phyloP scores from a whole-genome alignment of 2,329 filamentous ascomycete genomes.

The Aspergillus chevalieri region DNA sequence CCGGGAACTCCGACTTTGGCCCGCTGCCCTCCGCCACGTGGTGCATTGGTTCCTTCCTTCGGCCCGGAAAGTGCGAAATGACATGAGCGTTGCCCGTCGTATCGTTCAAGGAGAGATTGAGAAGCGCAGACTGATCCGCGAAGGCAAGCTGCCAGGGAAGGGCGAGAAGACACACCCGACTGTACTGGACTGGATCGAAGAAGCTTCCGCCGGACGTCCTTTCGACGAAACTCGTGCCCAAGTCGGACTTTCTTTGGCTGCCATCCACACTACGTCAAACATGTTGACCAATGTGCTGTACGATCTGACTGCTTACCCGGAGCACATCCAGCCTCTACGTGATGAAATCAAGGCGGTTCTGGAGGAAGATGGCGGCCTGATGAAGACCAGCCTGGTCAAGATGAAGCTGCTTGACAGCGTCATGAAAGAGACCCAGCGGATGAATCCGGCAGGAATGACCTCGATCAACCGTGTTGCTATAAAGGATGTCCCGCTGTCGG shows the following conservation, averaged over 20 bases:
- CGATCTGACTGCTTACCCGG: slow-evolving; percentile 47
- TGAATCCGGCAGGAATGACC: slow-evolving; percentile 20
- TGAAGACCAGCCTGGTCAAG: slow-evolving; percentile 27
- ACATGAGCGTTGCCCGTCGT: slow-evolving; percentile 31
- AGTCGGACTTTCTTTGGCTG: slow-evolving; percentile 24
- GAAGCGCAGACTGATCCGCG: slow-evolving; percentile 14
- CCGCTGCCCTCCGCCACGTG: slow-evolving; percentile 35
- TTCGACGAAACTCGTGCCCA: slow-evolving; percentile 16
- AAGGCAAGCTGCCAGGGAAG: slow-evolving; percentile 14
- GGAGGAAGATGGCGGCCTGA: slow-evolving; percentile 33
- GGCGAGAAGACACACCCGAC: slow-evolving; percentile 14
- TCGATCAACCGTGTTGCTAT: slow-evolving; percentile 20
- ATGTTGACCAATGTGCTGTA: slow-evolving; percentile 46
- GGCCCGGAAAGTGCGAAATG: slow-evolving; percentile 32
- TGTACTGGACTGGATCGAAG: slow-evolving; percentile 24
- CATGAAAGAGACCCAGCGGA: slow-evolving; percentile 29
- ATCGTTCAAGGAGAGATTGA: slow-evolving; percentile 28
- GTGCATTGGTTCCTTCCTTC: slow-evolving; percentile 42
- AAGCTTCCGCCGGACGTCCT: slow-evolving; percentile 9
- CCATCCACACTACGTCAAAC: slow-evolving; percentile 31
- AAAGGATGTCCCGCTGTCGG: slow-evolving; percentile 20
- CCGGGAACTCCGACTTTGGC: slow-evolving; percentile 39
- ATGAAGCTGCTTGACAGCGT: slow-evolving; percentile 31
- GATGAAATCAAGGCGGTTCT: slow-evolving; percentile 46
- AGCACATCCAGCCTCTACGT: slow-evolving; percentile 47